Conservation (phyloP, 2,329 filamentous ascomycete genomes). For the Stagonosporopsis rhizophila region DNA sequence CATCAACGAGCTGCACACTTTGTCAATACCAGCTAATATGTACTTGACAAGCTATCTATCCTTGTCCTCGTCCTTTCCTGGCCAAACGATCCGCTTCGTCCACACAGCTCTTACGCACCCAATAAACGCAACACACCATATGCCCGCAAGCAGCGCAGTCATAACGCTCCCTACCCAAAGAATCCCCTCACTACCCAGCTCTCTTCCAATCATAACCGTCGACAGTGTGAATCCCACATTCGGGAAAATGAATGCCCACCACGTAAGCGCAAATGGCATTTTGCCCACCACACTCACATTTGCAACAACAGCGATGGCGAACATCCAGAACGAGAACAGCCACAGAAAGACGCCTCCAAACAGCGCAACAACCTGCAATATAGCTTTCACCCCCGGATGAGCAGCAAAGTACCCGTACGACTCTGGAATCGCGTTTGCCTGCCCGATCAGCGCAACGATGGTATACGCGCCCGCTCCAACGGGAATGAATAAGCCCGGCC, state of each 20-base stretch:
- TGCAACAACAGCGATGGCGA: slow-evolving; percentile 47
- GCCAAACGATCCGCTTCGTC: slow-evolving; percentile 60
- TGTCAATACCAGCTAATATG: too few relatives aligned
- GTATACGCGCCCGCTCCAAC: slow-evolving; percentile 75
- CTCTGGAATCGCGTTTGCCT: slow-evolving; percentile 62
- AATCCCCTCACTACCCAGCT: slow-evolving; percentile 42
- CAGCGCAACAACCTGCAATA: slow-evolving; percentile 53
- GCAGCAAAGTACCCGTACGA: slow-evolving; percentile 32
- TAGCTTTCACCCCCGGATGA: slow-evolving; percentile 25
- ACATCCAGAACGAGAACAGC: slow-evolving; percentile 65
- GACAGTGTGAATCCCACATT: slow-evolving; percentile 51
- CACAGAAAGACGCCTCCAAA: slow-evolving; percentile 65
- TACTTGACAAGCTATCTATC: slow-evolving; percentile 16
- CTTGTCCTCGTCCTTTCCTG: slow-evolving; percentile 51
- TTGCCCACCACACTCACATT: slow-evolving; percentile 21
- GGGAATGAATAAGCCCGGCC: slow-evolving; percentile 75
- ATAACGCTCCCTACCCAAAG: slow-evolving; percentile 53
- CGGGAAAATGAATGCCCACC: slow-evolving; percentile 64
- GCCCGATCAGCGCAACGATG: slow-evolving; percentile 71
- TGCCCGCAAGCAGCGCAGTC: slow-evolving; percentile 58
- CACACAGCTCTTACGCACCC: slow-evolving; percentile 59
- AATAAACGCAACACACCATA: slow-evolving; percentile 60
- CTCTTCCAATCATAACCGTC: slow-evolving; percentile 44
- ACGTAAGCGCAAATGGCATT: slow-evolving; percentile 62
- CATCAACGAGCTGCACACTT: too few relatives aligned